Conservation (phyloP, 768 basidiomycete species). For the Amanita fuliginea region DNA sequence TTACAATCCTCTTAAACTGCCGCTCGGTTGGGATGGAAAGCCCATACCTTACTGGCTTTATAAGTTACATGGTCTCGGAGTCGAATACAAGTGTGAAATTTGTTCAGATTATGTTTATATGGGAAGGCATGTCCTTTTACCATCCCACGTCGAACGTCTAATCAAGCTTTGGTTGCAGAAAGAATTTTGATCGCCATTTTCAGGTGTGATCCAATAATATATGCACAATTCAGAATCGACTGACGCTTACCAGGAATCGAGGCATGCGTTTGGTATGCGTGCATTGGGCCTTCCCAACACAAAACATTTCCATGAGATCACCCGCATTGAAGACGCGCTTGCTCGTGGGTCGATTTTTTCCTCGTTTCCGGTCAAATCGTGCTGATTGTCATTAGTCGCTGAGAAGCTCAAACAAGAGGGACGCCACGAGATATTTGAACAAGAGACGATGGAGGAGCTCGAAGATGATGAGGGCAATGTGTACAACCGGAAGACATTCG, state of each 20-base stretch:
- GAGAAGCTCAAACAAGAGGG: conserved; percentile 97
- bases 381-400: conserved; percentile 48
- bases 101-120: conserved; percentile 96
- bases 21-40: conserved; percentile 96
- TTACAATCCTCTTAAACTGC: conserved; percentile 95
- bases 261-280: conserved; percentile 97
- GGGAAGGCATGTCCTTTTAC: conserved; percentile 55
- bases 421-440: conserved; percentile 84
- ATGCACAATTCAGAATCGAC: not conserved
- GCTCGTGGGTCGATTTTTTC: conserved; percentile 53
- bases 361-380: not conserved
- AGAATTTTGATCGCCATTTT: conserved; percentile 95
- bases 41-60: conserved; percentile 99
- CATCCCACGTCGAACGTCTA: conserved; percentile 3
- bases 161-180: conserved; percentile 31
- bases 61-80: conserved; percentile 96
- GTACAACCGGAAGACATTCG: conserved; percentile 96
- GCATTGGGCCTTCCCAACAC: conserved; percentile 96
- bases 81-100: conserved; percentile 95
- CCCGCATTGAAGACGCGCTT: conserved; percentile 92
- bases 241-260: conserved; percentile 56
- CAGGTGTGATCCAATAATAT: conserved; percentile 37
- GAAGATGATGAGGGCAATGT: conserved; percentile 99
- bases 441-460: conserved; percentile 95
- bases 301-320: conserved; percentile 99